Conservation (phyloP, 192 early-diverging fungal species). For the Coemansia furcata region DNA sequence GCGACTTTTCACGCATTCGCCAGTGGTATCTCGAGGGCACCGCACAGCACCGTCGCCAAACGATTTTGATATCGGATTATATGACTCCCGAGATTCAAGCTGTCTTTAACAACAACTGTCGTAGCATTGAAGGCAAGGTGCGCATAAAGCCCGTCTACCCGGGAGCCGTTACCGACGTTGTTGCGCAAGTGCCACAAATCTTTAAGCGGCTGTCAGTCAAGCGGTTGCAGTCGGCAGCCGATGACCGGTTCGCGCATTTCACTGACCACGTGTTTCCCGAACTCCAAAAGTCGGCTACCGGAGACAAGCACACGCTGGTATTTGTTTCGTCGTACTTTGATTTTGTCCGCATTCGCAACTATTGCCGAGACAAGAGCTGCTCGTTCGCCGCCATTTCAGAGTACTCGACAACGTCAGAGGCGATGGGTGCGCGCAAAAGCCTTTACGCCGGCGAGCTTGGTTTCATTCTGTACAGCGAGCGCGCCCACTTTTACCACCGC, state of each 20-base stretch:
- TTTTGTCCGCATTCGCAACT: constrained; percentile 90
- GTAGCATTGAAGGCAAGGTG: constrained; percentile 64
- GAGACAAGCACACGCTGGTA: constrained; percentile 63
- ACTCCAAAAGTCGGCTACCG: constrained; percentile 55
- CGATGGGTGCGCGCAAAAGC: constrained; percentile 69
- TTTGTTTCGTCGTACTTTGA: constrained; percentile 96
- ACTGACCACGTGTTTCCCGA: constrained; percentile 59
- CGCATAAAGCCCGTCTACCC: constrained; percentile 61
- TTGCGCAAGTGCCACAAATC: constrained; percentile 75
- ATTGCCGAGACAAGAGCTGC: constrained; percentile 71
- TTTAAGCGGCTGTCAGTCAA: constrained; percentile 72
- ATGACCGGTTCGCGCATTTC: constrained; percentile 85
- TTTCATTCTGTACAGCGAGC: constrained; percentile 86
- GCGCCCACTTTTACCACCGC: constrained; percentile 94
- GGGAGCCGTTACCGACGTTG: constrained; percentile 78
- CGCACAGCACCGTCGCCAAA: constrained; percentile 86
- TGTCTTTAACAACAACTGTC: constrained; percentile 68
- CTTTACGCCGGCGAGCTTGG: constrained; percentile 80
- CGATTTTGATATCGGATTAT: constrained; percentile 76
- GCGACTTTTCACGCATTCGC: constrained; percentile 91
- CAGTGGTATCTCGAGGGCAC: constrained; percentile 84
- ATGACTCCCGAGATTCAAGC: constrained; percentile 90
- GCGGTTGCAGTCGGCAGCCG: constrained; percentile 63
- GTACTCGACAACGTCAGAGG: constrained; percentile 79
- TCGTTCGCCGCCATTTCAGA: constrained; percentile 82